A percentile compares a stretch with the other conserved stretches of the same genome.
Conservation (phyloP, 2,329 filamentous ascomycete species). For the Fusarium mangiferae region DNA sequence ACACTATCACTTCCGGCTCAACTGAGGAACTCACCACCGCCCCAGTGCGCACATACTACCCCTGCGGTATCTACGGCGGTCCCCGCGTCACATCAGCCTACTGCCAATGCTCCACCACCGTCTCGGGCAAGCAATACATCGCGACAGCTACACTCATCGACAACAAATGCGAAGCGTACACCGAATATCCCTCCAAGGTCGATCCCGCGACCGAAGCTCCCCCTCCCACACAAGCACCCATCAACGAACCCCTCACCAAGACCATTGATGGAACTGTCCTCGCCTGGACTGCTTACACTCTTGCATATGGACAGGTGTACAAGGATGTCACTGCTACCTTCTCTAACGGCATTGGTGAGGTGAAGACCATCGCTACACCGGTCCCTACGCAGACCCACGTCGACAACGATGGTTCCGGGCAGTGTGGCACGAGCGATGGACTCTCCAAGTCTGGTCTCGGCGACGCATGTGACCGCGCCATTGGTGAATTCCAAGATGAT, state of each 20-base stretch:
- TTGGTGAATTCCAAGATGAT: conserved; percentile 1
- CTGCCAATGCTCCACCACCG: conserved; percentile 8
- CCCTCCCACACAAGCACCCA: background rate
- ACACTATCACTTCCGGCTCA: background rate
- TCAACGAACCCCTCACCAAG: conserved; percentile 1
- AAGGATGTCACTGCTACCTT: background rate
- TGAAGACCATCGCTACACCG: conserved; percentile 2
- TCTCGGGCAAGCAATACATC: conserved; percentile 4
- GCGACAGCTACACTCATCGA: background rate
- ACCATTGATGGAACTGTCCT: conserved; percentile 11
- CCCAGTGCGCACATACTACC: conserved; percentile 1
- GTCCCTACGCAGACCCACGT: background rate
- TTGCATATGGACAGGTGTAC: background rate
- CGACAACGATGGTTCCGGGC: conserved; percentile 1
- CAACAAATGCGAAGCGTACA: background rate
- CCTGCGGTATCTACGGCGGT: background rate
- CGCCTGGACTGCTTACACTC: background rate
- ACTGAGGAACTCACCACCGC: background rate
- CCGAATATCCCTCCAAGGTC: background rate
- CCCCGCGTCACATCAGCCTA: background rate
- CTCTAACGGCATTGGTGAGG: background rate
- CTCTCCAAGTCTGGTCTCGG: conserved; percentile 9
- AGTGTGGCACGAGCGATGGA: conserved; percentile 14
- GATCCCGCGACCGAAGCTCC: background rate
- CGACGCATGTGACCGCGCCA: conserved; percentile 13